These are phyloP conservation scores for Aspergillus coremiiformis DNA, from an alignment of 495 filamentous ascomycete genomes.

Conservation along the genomic window DNA sequence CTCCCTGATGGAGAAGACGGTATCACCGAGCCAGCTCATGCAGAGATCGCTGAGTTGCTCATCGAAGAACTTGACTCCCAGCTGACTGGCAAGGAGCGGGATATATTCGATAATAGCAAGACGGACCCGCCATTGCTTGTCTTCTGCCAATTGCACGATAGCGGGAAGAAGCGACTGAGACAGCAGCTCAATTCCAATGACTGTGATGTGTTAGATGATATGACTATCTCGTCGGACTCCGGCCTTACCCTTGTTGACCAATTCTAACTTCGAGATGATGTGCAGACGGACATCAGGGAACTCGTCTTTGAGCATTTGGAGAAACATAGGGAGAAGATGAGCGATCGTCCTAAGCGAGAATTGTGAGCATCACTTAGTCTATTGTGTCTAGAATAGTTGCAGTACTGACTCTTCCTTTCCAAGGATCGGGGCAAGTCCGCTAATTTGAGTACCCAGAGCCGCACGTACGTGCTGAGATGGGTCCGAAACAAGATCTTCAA, in stretches of 20 bases:
- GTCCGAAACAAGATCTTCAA: conserved; percentile 94
- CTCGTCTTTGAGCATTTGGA: conserved; percentile 98
- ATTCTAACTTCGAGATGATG: conserved; percentile 96
- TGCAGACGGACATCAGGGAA: conserved; percentile 96
- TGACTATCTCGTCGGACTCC: neutral
- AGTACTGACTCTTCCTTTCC: conserved; percentile 88
- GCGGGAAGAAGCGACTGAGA: conserved; percentile 94
- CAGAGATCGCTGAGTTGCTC: conserved; percentile 91
- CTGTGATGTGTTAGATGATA: conserved; percentile 35
- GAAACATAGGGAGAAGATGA: conserved; percentile 96
- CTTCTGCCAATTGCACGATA: conserved; percentile 96
- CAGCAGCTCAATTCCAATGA: conserved; percentile 94
- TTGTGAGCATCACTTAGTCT: conserved; percentile 9
- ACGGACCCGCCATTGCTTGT: conserved; percentile 98
- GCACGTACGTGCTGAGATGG: conserved; percentile 94
- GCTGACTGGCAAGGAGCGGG: conserved; percentile 86
- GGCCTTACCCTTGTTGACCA: conserved; percentile 83
- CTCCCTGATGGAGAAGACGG: conserved; percentile 96
- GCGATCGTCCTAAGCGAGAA: conserved; percentile 66
- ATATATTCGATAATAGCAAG: conserved; percentile 99
- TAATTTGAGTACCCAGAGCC: conserved; percentile 92
- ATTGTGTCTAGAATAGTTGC: neutral
- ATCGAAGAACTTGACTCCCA: conserved; percentile 97
- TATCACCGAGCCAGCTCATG: conserved; percentile 99
- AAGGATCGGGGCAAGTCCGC: conserved; percentile 90